Conservation (phyloP, 2,329 filamentous ascomycete genomes). For the Diplodia mutila region DNA sequence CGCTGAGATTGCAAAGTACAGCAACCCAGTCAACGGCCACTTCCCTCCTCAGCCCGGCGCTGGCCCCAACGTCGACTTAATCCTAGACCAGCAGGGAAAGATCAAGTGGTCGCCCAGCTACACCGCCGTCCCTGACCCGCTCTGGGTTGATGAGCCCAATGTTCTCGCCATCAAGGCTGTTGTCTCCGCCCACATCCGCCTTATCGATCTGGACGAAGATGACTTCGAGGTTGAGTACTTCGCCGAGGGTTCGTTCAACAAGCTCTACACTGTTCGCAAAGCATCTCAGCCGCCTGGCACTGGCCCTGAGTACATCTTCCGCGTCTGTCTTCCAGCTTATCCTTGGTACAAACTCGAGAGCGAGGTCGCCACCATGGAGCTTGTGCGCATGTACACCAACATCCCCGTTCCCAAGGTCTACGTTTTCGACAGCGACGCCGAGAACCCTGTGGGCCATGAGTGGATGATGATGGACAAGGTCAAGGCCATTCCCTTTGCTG, state of each 20-base stretch:
- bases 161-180: conserved; percentile 10
- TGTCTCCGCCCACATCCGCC: conserved; percentile 7
- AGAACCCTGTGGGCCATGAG: conserved; percentile 33
- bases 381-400: conserved; percentile 29
- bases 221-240: conserved; percentile 21
- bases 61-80: no score
- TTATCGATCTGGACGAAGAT: conserved; percentile 13
- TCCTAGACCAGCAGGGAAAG: no score
- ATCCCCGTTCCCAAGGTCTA: conserved; percentile 31
- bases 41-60: no score
- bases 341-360: conserved; percentile 31
- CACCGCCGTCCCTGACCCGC: no score
- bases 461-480: conserved; percentile 35
- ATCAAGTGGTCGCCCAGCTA: no score
- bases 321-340: conserved; percentile 31
- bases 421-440: conserved; percentile 27
- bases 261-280: conserved; percentile 31
- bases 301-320: conserved; percentile 37
- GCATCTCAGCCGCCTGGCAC: no score
- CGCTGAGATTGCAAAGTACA: no score
- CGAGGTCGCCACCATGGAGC: conserved; percentile 33
- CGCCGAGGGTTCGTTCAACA: conserved; percentile 29
- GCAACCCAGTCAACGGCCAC: no score
- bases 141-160: conserved; percentile 29
- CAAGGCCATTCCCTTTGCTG: conserved; percentile 6